Percentiles rank a stretch among this genome's conserved stretches.
Conservation (phyloP, 768 basidiomycete species). For the Xanthoconium purpureum region DNA sequence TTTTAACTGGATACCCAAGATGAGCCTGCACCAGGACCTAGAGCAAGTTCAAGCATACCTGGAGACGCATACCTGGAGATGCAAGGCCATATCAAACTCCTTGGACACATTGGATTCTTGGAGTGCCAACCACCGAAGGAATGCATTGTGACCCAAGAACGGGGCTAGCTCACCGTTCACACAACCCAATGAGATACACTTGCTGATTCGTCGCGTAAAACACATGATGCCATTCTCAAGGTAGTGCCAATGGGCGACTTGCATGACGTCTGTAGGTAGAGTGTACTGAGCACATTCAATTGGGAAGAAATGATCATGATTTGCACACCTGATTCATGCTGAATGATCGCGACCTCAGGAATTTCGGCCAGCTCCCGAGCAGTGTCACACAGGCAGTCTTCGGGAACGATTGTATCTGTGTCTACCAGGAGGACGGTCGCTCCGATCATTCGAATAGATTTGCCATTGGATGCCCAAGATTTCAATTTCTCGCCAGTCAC, state of each 20-base stretch:
- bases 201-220: too few relatives aligned
- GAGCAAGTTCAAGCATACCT: constrained; percentile 28
- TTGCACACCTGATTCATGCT: constrained; percentile 79
- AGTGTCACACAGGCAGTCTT: constrained; percentile 89
- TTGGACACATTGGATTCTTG: constrained; percentile 53
- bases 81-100: constrained; percentile 67
- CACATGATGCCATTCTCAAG: too few relatives aligned
- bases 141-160: too few relatives aligned
- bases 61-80: too few relatives aligned
- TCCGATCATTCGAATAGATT: constrained; percentile 70
- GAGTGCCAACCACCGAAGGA: too few relatives aligned
- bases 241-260: constrained; percentile 1
- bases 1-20: not conserved
- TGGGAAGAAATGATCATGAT: constrained; percentile 19
- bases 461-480: constrained; percentile 77
- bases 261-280: not conserved
- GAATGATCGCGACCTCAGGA: constrained; percentile 72
- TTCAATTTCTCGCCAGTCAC: constrained; percentile 62
- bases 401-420: constrained; percentile 85
- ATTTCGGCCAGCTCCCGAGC: constrained; percentile 74
- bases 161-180: constrained; percentile 31
- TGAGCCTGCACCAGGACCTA: not conserved
- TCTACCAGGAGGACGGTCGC: constrained; percentile 82
- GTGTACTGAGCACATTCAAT: not conserved
- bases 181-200: too few relatives aligned